Percentiles rank a stretch among this genome's conserved stretches.
phyloP scores from a whole-genome alignment of 345 rosid species.

The Laguncularia racemosa region DNA sequence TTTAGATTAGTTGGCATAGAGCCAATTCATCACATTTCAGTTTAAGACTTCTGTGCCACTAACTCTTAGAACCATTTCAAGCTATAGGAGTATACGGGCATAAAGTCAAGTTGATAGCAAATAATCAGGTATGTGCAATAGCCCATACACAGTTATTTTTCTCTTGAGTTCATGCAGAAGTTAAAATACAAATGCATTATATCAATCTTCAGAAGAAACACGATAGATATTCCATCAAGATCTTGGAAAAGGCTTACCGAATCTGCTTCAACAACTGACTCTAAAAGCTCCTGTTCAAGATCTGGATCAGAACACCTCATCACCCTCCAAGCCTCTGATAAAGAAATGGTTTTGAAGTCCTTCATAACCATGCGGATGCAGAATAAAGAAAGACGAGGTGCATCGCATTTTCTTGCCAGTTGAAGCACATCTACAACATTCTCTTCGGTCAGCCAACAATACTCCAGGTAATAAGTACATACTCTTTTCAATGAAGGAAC shows the following conservation, averaged over 20 bases:
- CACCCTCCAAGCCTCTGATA: constrained; percentile 81
- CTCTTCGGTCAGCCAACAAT: constrained; percentile 51
- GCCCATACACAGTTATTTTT: no score
- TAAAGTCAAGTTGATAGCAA: no score
- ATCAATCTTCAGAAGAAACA: neutral
- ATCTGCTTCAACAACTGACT: constrained; percentile 57
- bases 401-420: constrained; percentile 62
- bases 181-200: neutral
- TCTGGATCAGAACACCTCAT: constrained; percentile 59
- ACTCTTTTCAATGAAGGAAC: constrained; percentile 63
- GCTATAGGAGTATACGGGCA: no score
- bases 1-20: no score
- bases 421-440: constrained; percentile 85
- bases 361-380: constrained; percentile 58
- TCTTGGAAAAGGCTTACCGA: constrained; percentile 36
- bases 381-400: constrained; percentile 45
- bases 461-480: constrained; percentile 44
- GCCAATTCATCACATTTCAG: no score
- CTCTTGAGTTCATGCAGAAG: no score
- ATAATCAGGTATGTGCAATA: no score
- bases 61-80: no score
- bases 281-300: constrained; percentile 78
- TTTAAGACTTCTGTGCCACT: no score
- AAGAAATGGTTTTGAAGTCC: constrained; percentile 65
- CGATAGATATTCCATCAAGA: neutral